Conservation (phyloP, 2,329 filamentous ascomycete species). For the Bretziella fagacearum region DNA sequence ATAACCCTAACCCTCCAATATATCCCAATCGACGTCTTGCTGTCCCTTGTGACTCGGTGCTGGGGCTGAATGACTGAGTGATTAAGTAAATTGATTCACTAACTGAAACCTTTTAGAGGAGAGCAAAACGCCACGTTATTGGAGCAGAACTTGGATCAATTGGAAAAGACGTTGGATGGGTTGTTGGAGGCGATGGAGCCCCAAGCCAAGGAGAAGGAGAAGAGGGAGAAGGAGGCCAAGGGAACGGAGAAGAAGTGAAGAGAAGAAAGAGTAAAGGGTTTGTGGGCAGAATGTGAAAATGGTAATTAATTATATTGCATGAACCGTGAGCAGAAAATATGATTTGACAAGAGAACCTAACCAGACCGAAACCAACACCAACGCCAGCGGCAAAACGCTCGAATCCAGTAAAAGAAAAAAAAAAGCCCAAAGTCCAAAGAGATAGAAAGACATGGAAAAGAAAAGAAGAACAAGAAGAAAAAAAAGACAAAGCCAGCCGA, state of each 20-base stretch:
- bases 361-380: too few species aligned
- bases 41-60: too few species aligned
- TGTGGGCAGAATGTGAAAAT: neutral
- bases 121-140: constrained; percentile 37
- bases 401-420: too few species aligned
- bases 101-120: constrained; percentile 25
- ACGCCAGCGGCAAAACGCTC: too few species aligned
- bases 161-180: constrained; percentile 39
- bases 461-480: too few species aligned
- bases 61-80: too few species aligned
- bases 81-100: neutral
- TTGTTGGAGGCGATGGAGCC: constrained; percentile 27
- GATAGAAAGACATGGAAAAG: too few species aligned
- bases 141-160: constrained; percentile 33
- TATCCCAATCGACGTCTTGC: neutral
- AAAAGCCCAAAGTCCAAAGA: too few species aligned
- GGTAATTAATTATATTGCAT: neutral
- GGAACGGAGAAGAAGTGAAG: neutral
- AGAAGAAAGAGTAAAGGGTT: neutral
- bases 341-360: too few species aligned
- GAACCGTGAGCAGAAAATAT: too few species aligned
- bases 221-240: constrained; percentile 9
- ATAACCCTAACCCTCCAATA: too few species aligned
- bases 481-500: too few species aligned
- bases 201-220: constrained; percentile 4